Base-by-base conservation (phyloP, 1,139 yeast species). In the Yamadazyma dendronema region DNA sequence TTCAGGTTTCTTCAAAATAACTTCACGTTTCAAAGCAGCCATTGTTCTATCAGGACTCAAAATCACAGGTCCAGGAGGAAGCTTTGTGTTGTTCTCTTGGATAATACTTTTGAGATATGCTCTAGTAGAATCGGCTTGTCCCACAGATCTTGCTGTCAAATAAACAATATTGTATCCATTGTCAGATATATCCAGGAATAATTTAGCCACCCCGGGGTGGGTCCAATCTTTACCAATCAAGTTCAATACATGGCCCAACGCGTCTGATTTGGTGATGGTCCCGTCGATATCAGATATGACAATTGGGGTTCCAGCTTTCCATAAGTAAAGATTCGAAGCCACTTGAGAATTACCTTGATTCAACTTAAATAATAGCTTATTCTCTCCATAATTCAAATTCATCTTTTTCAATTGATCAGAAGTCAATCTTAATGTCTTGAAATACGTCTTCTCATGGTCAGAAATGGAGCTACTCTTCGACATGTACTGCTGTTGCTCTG, bases 201-300 rank as follows among this genome's bases (percentile, higher is more conserved):
- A 67, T 50, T 81, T 83, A 2, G 97, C 96, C 30, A 94, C 98
- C 17, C 98, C 99, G 1, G 82, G 78, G 57, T 94, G 99, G 0
- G 98, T 94, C 98, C 98, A 94, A 63, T 94, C 99, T 49, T 89
- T 77, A 2, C 99, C 99, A 34, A 94, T 70, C 77, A 92, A 81
- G 25, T 95, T 90, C 58, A 92, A 68, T 2, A 94, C 94, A 62
- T 94, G 99, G 4, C 99, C 99, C 51, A 94, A 68, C 0, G 98
- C 98, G 65, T 94, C 99, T 0, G 97, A 88, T 59, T 89, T 89
- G 19, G 99, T 94, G 48, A 94, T 94, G 1, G 99, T 94, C 13
- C 99, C 99, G 60, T 94, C 99, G 43, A 94, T 92, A 63, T 94
- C 99, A 8, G 97, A 88, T 28, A 92, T 92, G 4, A 94, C 98